A percentile compares a stretch with the other conserved stretches of the same genome.
Evolutionary conservation across 768 basidiomycete species (phyloP).

Genomic region (Rhodotorula graminis): DNA sequence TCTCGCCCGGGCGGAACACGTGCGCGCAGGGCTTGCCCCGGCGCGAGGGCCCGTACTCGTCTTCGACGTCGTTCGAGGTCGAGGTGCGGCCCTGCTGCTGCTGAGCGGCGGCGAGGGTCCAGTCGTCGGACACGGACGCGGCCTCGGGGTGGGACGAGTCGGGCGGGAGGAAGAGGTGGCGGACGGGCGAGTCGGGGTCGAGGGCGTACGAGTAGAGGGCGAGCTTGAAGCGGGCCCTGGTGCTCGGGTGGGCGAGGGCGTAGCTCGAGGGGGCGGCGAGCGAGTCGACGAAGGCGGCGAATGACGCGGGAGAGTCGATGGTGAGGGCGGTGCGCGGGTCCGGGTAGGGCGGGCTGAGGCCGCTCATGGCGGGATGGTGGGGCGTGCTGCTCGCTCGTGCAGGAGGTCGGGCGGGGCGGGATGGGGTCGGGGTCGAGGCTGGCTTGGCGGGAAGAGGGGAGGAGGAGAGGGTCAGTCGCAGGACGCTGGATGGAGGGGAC

Average conservation of each 20-base stretch:
- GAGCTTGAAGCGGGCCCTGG: background rate
- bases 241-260: background rate
- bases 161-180: background rate
- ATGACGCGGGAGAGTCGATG: background rate
- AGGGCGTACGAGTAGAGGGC: constrained; percentile 18
- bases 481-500: no score
- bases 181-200: background rate
- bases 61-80: background rate
- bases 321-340: background rate
- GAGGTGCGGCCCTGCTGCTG: no score
- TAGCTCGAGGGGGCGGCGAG: constrained; percentile 1
- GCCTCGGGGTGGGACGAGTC: background rate
- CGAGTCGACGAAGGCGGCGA: constrained; percentile 3
- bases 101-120: constrained; percentile 15
- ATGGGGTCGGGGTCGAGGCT: background rate
- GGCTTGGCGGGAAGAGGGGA: background rate
- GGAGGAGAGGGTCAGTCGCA: no score
- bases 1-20: constrained; percentile 85
- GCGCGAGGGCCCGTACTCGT: constrained; percentile 11
- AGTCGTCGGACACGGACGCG: constrained; percentile 9
- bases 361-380: background rate
- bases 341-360: background rate
- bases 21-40: constrained; percentile 58
- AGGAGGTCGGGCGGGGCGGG: background rate
- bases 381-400: no score